Base-by-base conservation (phyloP, 495 filamentous ascomycete genomes). In the Collariella sp. region DNA sequence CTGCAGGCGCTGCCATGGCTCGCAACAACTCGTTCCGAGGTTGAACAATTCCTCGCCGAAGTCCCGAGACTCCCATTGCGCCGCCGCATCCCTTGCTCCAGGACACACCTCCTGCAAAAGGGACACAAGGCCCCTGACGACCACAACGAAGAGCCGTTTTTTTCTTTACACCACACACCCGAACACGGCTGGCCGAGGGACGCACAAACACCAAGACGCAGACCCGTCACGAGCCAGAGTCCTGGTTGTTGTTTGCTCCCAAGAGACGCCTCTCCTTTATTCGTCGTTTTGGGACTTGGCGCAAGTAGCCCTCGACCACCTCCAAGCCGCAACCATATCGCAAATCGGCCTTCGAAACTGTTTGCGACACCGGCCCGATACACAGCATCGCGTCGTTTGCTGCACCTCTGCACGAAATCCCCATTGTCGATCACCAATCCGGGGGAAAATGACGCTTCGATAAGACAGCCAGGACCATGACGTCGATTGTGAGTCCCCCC, bases 401-500 rank as follows among this genome's bases (percentile, higher is more conserved):
- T n/a, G n/a, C n/a, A n/a, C n/a, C 41, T 26, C n/a, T 39, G 36
- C 36, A 39, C 36, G 19, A 20, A 16, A 42, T 9, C 39, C 24
- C 34, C 13, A 22, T 34, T 39, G 20, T 4, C 46, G 19, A 12
- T 6, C 43, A 33, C 36, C 38, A 50, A 50, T 20, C 24, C n/a
- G 24, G 23, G 5, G 11, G 24, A 50, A 15, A 50, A 50, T 50
- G 48, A 40, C n/a, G 48, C 40, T 19, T 47, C 38, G 53, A 57
- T 57, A 55, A 59, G 52, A 57, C 46, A 57, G 39, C 43, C 12
- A 24, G 36, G 64, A 56, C 53, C 67, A 74, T 74, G 71, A 72
- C 71, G 66, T 74, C 70, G 59, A 74, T 74, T 67, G 71, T 74
- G 58, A 72, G 71, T 70, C 36, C 54, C 44, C 41, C 42, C 19